Base-by-base conservation (phyloP, 2,329 filamentous ascomycete genomes). In the Colletotrichum destructivum region DNA sequence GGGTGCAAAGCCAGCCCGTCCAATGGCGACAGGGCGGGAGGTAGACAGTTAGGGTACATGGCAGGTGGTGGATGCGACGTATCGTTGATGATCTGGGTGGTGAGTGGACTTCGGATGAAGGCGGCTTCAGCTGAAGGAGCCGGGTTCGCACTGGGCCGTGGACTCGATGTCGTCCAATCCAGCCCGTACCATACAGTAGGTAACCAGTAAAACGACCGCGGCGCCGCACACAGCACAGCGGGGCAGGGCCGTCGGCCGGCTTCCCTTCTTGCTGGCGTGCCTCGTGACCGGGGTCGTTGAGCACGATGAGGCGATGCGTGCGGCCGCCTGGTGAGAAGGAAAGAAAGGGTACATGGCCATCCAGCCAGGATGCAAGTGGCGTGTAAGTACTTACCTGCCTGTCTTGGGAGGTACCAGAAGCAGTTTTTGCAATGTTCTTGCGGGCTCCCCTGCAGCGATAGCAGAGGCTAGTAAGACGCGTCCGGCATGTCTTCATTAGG, bases 401-500 rank as follows among this genome's bases (percentile, higher is more conserved):
- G 44, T 71, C 62, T 67, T 46, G 66, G 66, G 51, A 46, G 26
- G 40, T 44, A 46, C 55, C 42, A 72, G 35, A 55, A 2, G 62
- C 62, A 54, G 57, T 51, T 61, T 62, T 62, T 62, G 55, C 67
- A 66, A 66, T 67, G 62, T 62, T 66, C 46, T 60, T 40, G 65
- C 40, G 68, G 57, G 62, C 38, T 60, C 59, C 66, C 72, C 63
- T 73, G 73, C 66, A 68, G 62, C 71, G 56, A 73, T 68, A 69
- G 44, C 42, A 68, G 66, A 73, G 61, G 60, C 72, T 74, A 73
- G 70, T 71, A 71, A 71, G 73, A 74, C 61, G 73, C 52, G 71
- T 68, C 66, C 73, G 73, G 70, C 73, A 71, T 71, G 70, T 74
- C 70, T 66, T 61, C 63, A 52, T 66, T 66, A 73, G 71, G 71